These are phyloP conservation scores for Malassezia arunalokei DNA, from an alignment of 1,284 basidiomycete species.

Conservation along the genomic window DNA sequence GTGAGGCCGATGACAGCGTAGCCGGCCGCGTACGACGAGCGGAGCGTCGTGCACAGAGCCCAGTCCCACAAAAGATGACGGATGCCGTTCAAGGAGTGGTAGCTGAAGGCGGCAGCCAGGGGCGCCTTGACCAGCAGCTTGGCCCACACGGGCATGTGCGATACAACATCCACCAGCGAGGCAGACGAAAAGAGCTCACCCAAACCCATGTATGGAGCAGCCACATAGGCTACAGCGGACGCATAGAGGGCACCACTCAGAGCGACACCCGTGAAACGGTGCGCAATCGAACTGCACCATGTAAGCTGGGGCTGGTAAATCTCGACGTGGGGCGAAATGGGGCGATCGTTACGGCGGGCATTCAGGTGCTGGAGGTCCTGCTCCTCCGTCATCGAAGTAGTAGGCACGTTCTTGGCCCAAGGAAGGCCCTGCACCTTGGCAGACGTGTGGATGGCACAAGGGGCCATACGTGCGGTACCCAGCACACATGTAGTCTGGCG, in stretches of 20 bases:
- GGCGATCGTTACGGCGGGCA: conserved; percentile 68
- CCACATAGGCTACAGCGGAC: conserved; percentile 74
- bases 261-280: conserved; percentile 70
- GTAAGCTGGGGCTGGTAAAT: conserved; percentile 92
- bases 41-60: conserved; percentile 61
- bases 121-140: conserved; percentile 36
- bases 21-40: conserved; percentile 31
- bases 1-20: conserved; percentile 36
- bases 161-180: conserved; percentile 62
- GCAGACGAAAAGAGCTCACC: conserved; percentile 58
- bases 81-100: conserved; percentile 80
- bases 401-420: conserved; percentile 4
- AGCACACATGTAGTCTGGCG: not conserved
- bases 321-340: conserved; percentile 79
- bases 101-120: conserved; percentile 47
- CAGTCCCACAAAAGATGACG: conserved; percentile 85
- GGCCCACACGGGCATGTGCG: conserved; percentile 48
- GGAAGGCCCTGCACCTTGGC: conserved; percentile 2
- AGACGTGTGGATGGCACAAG: conserved; percentile 5
- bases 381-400: conserved; percentile 49
- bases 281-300: conserved; percentile 69
- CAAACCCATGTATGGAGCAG: conserved; percentile 58
- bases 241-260: conserved; percentile 62
- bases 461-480: conserved; percentile 2
- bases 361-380: conserved; percentile 61